Conservation (phyloP, 169 alveolate genomes). For the Plasmodium reichenowi region DNA sequence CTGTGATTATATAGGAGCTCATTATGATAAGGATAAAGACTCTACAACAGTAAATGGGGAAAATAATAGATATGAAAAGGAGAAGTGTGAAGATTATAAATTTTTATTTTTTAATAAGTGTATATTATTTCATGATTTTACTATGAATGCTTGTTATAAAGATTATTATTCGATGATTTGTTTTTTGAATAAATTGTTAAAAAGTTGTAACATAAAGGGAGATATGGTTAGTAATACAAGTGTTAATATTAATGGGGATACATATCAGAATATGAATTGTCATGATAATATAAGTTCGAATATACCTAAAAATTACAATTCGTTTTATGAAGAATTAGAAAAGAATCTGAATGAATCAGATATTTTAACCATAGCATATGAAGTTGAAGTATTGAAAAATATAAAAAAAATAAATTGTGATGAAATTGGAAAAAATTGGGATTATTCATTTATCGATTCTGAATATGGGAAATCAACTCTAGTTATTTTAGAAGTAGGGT, state of each 20-base stretch:
- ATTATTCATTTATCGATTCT: slow-evolving; percentile 74
- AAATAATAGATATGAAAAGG: slow-evolving; percentile 32
- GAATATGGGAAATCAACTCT: slow-evolving; percentile 71
- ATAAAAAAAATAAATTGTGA: slow-evolving; percentile 64
- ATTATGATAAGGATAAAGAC: slow-evolving; percentile 16
- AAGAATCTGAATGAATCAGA: slow-evolving; percentile 59
- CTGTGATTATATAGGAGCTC: neutral
- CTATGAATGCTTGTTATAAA: slow-evolving; percentile 62
- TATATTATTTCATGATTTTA: slow-evolving; percentile 60
- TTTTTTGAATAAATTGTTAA: slow-evolving; percentile 58
- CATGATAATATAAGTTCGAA: slow-evolving; percentile 1
- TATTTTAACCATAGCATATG: slow-evolving; percentile 59
- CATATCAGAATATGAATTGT: neutral
- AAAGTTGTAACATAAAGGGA: slow-evolving; percentile 9
- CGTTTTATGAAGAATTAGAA: slow-evolving; percentile 19
- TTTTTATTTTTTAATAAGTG: slow-evolving; percentile 58
- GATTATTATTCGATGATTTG: slow-evolving; percentile 49
- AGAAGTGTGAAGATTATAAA: slow-evolving; percentile 20
- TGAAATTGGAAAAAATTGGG: slow-evolving; percentile 77
- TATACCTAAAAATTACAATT: neutral
- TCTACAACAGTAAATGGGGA: slow-evolving; percentile 53
- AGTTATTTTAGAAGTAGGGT: slow-evolving; percentile 71
- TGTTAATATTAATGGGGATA: neutral
- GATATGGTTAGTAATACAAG: neutral
- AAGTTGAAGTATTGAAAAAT: slow-evolving; percentile 69